Percentiles rank a stretch among this genome's conserved stretches.
phyloP scores from a whole-genome alignment of 2,329 filamentous ascomycete species.

The Hypomyces perniciosus region DNA sequence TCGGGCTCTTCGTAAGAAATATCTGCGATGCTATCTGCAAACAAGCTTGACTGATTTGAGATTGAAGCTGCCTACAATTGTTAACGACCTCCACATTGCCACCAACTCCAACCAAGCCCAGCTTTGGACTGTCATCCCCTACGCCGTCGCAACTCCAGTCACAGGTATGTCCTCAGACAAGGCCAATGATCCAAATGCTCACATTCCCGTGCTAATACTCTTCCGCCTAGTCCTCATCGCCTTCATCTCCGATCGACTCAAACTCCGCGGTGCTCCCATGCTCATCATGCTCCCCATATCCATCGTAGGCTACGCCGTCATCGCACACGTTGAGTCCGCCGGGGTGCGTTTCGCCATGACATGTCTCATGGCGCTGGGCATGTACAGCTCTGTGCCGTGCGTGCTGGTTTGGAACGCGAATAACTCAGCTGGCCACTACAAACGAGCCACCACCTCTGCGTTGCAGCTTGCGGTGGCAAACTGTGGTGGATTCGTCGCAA shows the following conservation, averaged over 20 bases:
- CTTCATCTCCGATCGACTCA: slow-evolving; percentile 54
- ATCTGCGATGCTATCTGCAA: not conserved
- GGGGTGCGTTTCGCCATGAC: slow-evolving; percentile 59
- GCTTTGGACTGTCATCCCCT: slow-evolving; percentile 59
- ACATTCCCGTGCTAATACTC: not conserved
- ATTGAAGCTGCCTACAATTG: slow-evolving; percentile 55
- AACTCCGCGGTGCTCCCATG: slow-evolving; percentile 56
- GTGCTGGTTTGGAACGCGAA: slow-evolving; percentile 62
- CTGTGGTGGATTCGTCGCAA: slow-evolving; percentile 60
- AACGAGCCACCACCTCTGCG: slow-evolving; percentile 60
- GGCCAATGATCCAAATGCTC: not conserved
- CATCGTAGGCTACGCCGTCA: slow-evolving; percentile 59
- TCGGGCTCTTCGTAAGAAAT: slow-evolving; percentile 53
- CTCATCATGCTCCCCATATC: slow-evolving; percentile 57
- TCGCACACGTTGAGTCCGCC: slow-evolving; percentile 47
- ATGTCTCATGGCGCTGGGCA: slow-evolving; percentile 59
- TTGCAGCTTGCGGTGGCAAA: slow-evolving; percentile 63
- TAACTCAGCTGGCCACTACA: slow-evolving; percentile 64
- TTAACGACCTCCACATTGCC: slow-evolving; percentile 49
- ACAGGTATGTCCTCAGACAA: slow-evolving; percentile 35
- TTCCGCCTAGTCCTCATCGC: slow-evolving; percentile 40
- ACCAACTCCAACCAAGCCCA: slow-evolving; percentile 52
- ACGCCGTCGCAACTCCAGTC: slow-evolving; percentile 52
- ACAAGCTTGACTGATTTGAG: not conserved
- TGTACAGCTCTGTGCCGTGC: slow-evolving; percentile 57